A percentile compares a stretch with the other conserved stretches of the same genome.
Evolutionary conservation across 2,329 filamentous ascomycete species (phyloP).

Genomic region (Diaporthe sp.): DNA sequence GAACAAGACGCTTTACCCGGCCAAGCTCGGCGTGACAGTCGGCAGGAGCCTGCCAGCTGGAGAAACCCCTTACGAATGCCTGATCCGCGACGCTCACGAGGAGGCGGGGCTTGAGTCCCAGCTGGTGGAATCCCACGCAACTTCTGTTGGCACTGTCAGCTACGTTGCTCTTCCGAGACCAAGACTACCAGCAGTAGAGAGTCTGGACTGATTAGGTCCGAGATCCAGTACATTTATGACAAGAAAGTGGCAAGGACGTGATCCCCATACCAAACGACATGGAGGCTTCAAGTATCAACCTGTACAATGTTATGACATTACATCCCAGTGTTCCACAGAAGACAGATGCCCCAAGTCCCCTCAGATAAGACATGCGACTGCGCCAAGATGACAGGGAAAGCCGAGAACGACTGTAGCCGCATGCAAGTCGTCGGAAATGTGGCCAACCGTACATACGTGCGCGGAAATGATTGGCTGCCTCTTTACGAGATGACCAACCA

Average conservation of each 20-base stretch:
- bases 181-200: neutral
- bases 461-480: too few species aligned
- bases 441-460: too few species aligned
- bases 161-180: neutral
- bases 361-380: too few species aligned
- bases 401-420: too few species aligned
- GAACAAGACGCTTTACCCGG: neutral
- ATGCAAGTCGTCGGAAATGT: too few species aligned
- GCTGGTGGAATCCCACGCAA: neutral
- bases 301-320: neutral
- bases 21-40: neutral
- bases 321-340: too few species aligned
- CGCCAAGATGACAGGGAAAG: too few species aligned
- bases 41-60: neutral
- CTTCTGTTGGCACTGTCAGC: neutral
- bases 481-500: too few species aligned
- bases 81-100: neutral
- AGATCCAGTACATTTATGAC: neutral
- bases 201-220: neutral
- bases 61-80: neutral
- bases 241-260: neutral
- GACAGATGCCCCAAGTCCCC: too few species aligned
- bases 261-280: neutral
- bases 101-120: neutral
- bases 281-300: neutral